Evolutionary conservation across 2,329 filamentous ascomycete genomes (phyloP).

Genomic region (Aspergillus pseudoglaucus): DNA sequence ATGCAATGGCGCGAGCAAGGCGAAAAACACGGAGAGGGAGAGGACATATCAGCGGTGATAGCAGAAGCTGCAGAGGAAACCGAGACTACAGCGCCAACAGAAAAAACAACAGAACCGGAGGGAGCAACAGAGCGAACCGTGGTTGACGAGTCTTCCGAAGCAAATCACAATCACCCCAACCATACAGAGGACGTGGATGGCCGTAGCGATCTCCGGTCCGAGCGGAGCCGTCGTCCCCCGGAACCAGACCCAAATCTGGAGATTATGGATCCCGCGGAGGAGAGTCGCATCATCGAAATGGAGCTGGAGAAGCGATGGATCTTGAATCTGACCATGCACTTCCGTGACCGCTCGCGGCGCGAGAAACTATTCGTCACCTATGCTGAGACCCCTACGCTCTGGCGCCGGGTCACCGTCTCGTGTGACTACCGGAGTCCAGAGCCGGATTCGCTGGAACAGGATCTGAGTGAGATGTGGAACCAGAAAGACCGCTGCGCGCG

Average conservation of each 20-base stretch:
- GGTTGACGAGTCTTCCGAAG: slow-evolving; percentile 25
- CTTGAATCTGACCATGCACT: slow-evolving; percentile 96
- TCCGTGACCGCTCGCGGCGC: slow-evolving; percentile 81
- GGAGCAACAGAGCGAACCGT: slow-evolving; percentile 17
- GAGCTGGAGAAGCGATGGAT: slow-evolving; percentile 91
- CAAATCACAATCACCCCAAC: slow-evolving; percentile 7
- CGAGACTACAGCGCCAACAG: slow-evolving; percentile 2
- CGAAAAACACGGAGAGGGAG: not conserved
- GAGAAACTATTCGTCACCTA: slow-evolving; percentile 99
- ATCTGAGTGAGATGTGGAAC: slow-evolving; percentile 68
- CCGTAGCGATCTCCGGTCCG: slow-evolving; percentile 19
- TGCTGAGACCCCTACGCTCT: slow-evolving; percentile 68
- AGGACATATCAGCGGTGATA: not conserved
- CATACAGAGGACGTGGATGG: slow-evolving; percentile 6
- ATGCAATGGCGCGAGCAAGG: slow-evolving; percentile 31
- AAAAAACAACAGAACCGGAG: not conserved
- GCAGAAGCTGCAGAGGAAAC: not conserved
- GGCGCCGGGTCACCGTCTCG: slow-evolving; percentile 86
- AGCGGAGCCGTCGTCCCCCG: slow-evolving; percentile 16
- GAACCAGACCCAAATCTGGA: slow-evolving; percentile 12
- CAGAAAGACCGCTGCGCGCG: slow-evolving; percentile 88
- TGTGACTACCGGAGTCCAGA: slow-evolving; percentile 82
- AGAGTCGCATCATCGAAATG: slow-evolving; percentile 53
- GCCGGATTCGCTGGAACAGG: slow-evolving; percentile 74
- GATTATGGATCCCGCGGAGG: slow-evolving; percentile 19